Base-by-base conservation (phyloP, 2,329 filamentous ascomycete species). In the Cordyceps militaris region DNA sequence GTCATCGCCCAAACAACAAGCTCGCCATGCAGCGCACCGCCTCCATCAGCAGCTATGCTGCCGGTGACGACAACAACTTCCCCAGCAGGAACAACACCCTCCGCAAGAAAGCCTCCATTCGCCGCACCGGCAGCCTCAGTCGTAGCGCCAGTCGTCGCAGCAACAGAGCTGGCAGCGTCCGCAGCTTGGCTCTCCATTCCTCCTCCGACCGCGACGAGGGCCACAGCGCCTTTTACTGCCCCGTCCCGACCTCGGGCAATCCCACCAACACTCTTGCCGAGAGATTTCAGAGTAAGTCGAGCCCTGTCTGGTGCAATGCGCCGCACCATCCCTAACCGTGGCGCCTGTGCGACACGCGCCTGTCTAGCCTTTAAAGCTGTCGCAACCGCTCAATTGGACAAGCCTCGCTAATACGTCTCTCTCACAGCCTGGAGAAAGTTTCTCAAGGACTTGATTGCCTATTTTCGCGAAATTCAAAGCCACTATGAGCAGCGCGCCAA, bases 371-470 rank as follows among this genome's bases (percentile, higher is more conserved):
- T 14, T 13, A 24, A 43, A 28, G 40, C 51, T 36, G 19, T 21
- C 44, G 21, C 34, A 14, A 19, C 23, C 34, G 16, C 30, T 16
- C 30, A 47, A 56, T 43, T 8, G 26, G 21, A 30, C 23, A 16
- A 13, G 3, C 6, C 21, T 24, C 7, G n/a, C 54, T 49, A 42
- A 56, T 36, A n/a, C n/a, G 8, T 1, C 24, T 30, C 56, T 64
- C 56, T 64, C 7, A 11, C 24, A 95, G 91, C 89, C 53, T 99
- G 94, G 94, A 85, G 94, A 66, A 96, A 96, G 76, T 82, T 97
- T 14, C 81, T 99, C 55, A 97, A 97, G 71, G 92, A 97, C 64
- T 79, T 97, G 46, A 96, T 97, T 63, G 77, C 88, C 58, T 97
- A 96, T 71, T 97, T 97, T 70, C 86, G 90, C 65, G 94, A 97